phyloP scores from a whole-genome alignment of 192 early-diverging fungal species.

The Backusella macrospora region DNA sequence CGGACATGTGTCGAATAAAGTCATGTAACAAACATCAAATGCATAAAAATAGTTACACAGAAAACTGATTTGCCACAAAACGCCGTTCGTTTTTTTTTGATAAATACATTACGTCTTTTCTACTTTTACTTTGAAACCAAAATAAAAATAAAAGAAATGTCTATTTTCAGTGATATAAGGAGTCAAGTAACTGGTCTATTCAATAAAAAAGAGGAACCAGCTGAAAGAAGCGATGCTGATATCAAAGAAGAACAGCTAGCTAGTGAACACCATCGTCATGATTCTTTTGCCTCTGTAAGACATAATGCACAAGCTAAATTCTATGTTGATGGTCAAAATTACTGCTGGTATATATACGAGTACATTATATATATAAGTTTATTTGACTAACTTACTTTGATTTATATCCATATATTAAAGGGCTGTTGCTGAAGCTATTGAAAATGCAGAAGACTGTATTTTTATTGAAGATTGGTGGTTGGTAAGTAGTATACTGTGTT shows the following conservation, averaged over 20 bases:
- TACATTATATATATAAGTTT: neutral
- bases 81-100: neutral
- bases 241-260: constrained; percentile 41
- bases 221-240: constrained; percentile 34
- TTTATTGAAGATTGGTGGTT: constrained; percentile 89
- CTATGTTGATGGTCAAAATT: constrained; percentile 81
- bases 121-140: constrained; percentile 3
- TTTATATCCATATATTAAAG: neutral
- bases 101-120: neutral
- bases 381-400: neutral
- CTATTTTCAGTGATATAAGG: constrained; percentile 18
- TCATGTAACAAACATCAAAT: neutral
- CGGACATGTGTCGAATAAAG: neutral
- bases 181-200: constrained; percentile 32
- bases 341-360: constrained; percentile 50
- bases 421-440: constrained; percentile 73
- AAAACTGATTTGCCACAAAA: neutral
- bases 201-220: constrained; percentile 28
- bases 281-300: constrained; percentile 77
- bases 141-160: constrained; percentile 13
- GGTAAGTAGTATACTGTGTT: constrained; percentile 31
- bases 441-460: constrained; percentile 65
- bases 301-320: constrained; percentile 62
- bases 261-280: constrained; percentile 58
- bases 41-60: neutral